Base-by-base conservation (phyloP, 169 alveolate species). In the Cryptosporidium andersoni region DNA sequence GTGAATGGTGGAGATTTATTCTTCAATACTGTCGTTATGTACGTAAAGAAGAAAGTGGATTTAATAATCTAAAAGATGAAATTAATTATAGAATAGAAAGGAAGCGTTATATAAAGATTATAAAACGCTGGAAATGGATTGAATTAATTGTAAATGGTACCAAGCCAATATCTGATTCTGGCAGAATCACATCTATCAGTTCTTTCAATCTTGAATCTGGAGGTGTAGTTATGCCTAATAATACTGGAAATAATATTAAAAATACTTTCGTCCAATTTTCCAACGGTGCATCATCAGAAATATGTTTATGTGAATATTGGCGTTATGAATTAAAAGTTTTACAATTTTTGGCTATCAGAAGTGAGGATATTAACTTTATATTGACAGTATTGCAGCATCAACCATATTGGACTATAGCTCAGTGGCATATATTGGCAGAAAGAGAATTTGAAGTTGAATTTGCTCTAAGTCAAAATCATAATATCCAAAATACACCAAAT, bases 321-420 rank as follows among this genome's bases (percentile, higher is more conserved):
- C 62, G 45, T 8, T 74, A 74, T 34, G 67, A 62, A 47, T 62
- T 74, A 36, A 68, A 74, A 16, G 12, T 74, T 1, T 74, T 74
- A 60, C 67, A 58, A 74, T 43, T 58, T 52, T 45, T 55, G 45
- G 55, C 85, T 1, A 51, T 40, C 16, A 74, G 43, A 51, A 58
- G 68, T 36, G 74, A 74, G 11, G 85, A 74, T 16, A 7, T 74
- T 47, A 74, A 52, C 6, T 58, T 43, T 60, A 74, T 74, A n/a
- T 37, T 74, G n/a, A n/a, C 74, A 6, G 85, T 74, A n/a, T 74
- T 74, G 12, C 85, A 74, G 34, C 85, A 74, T 16, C 85, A 74
- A 11, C 16, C 85, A 16, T 74, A 74, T 42, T 74, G 85, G 85
- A 55, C 51, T 12, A 25, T 74, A 6, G 40, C 85, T 60, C 85